Evolutionary conservation across 1,284 basidiomycete genomes (phyloP).

Genomic region (Golubevia sp.): DNA sequence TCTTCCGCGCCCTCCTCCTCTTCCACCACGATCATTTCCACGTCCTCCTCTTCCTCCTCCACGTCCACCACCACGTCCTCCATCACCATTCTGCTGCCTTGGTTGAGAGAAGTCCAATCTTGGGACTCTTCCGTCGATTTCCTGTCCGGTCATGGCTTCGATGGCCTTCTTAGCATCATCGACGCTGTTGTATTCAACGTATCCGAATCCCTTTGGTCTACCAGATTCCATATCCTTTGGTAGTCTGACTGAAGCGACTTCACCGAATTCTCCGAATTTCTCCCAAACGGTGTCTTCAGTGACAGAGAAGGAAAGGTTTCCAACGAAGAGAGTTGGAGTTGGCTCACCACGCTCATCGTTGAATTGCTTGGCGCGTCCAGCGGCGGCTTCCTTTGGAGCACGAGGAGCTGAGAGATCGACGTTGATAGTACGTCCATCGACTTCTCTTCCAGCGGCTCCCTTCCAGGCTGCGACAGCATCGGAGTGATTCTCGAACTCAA

Average conservation of each 20-base stretch:
- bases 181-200: slow-evolving; percentile 87
- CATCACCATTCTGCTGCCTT: slow-evolving; percentile 68
- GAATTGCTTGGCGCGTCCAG: slow-evolving; percentile 78
- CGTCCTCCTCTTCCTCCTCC: slow-evolving; percentile 64
- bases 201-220: slow-evolving; percentile 91
- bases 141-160: slow-evolving; percentile 71
- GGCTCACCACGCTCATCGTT: slow-evolving; percentile 68
- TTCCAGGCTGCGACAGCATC: slow-evolving; percentile 68
- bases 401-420: slow-evolving; percentile 77
- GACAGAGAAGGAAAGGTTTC: slow-evolving; percentile 81
- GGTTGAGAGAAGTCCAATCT: slow-evolving; percentile 91
- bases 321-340: slow-evolving; percentile 82
- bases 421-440: slow-evolving; percentile 87
- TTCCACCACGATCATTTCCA: slow-evolving; percentile 29
- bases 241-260: slow-evolving; percentile 84
- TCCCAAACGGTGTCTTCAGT: slow-evolving; percentile 89
- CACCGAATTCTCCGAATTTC: slow-evolving; percentile 85
- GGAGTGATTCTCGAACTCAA: slow-evolving; percentile 73
- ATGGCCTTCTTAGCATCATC: slow-evolving; percentile 82
- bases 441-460: slow-evolving; percentile 80
- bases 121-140: slow-evolving; percentile 80
- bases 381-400: slow-evolving; percentile 68
- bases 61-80: slow-evolving; percentile 66
- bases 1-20: slow-evolving; percentile 33
- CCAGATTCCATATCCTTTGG: slow-evolving; percentile 93